phyloP scores from a whole-genome alignment of 106 monocot species.

The Dioscorea dumetorum region DNA sequence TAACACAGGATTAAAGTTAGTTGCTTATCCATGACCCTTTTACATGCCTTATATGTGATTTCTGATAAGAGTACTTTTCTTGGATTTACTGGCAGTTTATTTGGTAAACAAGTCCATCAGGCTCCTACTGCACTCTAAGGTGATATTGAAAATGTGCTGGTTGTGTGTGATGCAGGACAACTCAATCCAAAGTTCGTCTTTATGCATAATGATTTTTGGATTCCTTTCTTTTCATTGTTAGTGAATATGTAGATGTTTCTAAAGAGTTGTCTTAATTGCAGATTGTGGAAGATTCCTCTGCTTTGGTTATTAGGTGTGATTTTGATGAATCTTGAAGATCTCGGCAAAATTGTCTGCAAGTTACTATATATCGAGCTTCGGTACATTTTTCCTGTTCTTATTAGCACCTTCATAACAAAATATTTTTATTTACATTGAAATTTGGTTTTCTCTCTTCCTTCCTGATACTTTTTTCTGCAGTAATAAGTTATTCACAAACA shows the following conservation, averaged over 20 bases:
- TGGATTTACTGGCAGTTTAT: conserved; percentile 49
- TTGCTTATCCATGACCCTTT: too few relatives aligned
- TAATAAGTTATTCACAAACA: too few relatives aligned
- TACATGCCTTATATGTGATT: too few relatives aligned
- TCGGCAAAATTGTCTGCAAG: conserved; percentile 87
- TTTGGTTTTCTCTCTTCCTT: too few relatives aligned
- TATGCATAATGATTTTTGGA: neutral
- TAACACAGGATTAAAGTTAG: too few relatives aligned
- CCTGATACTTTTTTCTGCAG: too few relatives aligned
- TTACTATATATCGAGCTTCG: conserved; percentile 91
- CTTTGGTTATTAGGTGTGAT: conserved; percentile 64
- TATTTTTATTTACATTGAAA: neutral
- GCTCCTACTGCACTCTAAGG: conserved; percentile 55
- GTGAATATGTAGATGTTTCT: too few relatives aligned
- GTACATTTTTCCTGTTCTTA: conserved; percentile 27
- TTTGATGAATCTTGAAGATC: conserved; percentile 47
- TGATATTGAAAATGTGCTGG: conserved; percentile 62
- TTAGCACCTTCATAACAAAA: neutral
- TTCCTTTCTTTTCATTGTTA: neutral
- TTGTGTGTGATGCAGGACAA: conserved; percentile 62
- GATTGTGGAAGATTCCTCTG: conserved; percentile 84
- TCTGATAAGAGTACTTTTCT: too few relatives aligned
- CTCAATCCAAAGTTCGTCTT: conserved; percentile 54
- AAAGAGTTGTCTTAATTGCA: conserved; percentile 20
- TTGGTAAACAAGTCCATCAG: conserved; percentile 81